A percentile compares a stretch with the other conserved stretches of the same genome.
Evolutionary conservation across 1,139 yeast genomes (phyloP).

Genomic region (Wickerhamomyces sp.): DNA sequence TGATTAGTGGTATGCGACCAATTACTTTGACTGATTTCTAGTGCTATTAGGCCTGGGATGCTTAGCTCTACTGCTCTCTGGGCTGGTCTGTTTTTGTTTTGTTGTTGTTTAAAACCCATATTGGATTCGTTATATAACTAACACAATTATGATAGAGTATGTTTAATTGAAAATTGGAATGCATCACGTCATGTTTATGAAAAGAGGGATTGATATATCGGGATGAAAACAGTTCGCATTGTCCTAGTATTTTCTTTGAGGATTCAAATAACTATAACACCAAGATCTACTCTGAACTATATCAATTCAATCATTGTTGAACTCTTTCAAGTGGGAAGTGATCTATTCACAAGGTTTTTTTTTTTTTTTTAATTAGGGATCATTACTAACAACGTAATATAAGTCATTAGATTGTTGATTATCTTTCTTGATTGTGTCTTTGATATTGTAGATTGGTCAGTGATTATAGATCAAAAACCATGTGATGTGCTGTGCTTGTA

Average conservation of each 20-base stretch:
- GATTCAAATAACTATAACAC: constrained; percentile 30
- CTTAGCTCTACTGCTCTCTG: background rate
- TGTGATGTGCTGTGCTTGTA: too few relatives aligned
- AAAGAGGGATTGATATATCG: constrained; percentile 10
- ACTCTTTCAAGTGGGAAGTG: too few relatives aligned
- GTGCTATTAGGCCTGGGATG: background rate
- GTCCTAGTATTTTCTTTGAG: constrained; percentile 26
- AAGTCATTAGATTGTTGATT: too few relatives aligned
- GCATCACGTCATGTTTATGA: too few relatives aligned
- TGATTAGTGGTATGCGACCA: constrained; percentile 35
- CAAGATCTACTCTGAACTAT: constrained; percentile 35
- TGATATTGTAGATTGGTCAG: too few relatives aligned
- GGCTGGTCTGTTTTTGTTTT: background rate
- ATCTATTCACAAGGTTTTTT: background rate
- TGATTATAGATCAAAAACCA: too few relatives aligned
- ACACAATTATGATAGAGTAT: background rate
- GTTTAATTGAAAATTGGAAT: background rate
- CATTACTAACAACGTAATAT: too few relatives aligned
- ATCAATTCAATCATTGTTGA: background rate
- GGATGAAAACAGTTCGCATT: constrained; percentile 33
- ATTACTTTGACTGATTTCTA: constrained; percentile 7
- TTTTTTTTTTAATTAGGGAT: too few relatives aligned
- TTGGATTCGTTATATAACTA: background rate
- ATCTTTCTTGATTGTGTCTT: too few relatives aligned
- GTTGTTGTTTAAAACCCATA: too few relatives aligned